Conservation (phyloP, 257 asterid species). For the Fraxinus cuspidata region DNA sequence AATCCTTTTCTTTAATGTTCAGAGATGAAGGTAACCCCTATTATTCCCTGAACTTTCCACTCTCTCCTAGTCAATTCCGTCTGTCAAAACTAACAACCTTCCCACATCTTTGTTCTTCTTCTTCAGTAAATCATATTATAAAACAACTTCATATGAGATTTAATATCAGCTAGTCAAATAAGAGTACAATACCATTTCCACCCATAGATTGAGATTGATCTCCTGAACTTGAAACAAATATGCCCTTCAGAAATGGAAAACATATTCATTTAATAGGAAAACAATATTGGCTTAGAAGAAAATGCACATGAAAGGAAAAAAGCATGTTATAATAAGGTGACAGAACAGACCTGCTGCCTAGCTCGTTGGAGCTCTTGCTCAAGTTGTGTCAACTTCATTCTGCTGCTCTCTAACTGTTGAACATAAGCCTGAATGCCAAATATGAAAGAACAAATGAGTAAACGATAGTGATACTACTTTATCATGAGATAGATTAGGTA, state of each 20-base stretch:
- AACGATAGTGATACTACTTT: not conserved
- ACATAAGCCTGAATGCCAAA: constrained; percentile 79
- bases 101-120: not conserved
- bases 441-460: constrained; percentile 13
- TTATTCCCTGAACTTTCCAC: not conserved
- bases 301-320: not conserved
- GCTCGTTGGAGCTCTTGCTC: constrained; percentile 99
- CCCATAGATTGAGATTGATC: constrained; percentile 89
- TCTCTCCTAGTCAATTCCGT: not conserved
- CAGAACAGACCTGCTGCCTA: constrained; percentile 75
- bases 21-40: not conserved
- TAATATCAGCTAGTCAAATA: constrained; percentile 24
- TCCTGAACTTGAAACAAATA: constrained; percentile 94
- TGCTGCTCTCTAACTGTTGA: constrained; percentile 96
- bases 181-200: constrained; percentile 78
- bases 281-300: not conserved
- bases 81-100: constrained; percentile 1
- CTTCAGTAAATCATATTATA: constrained; percentile 6
- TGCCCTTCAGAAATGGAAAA: constrained; percentile 61
- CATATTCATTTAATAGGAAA: constrained; percentile 26
- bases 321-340: not conserved
- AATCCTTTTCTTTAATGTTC: not conserved
- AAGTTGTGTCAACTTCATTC: constrained; percentile 98
- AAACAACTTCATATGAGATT: constrained; percentile 17
- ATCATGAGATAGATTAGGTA: not conserved